Percentiles rank a stretch among this genome's conserved stretches.
Evolutionary conservation across 768 basidiomycete species (phyloP).

Genomic region (Suillus subalutaceus): DNA sequence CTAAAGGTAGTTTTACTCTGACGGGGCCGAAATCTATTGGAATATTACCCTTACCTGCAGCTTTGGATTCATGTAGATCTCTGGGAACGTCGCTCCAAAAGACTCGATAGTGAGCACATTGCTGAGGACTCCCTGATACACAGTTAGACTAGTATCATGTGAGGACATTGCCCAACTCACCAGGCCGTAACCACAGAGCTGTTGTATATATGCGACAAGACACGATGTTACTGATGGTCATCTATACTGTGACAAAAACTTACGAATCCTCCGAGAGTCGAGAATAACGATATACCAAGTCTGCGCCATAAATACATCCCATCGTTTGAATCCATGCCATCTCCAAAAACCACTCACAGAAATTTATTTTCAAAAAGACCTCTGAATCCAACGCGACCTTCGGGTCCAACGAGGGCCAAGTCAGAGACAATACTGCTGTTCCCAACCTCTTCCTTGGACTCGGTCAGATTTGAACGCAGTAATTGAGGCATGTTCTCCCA

Average conservation of each 20-base stretch:
- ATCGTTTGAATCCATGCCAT: neutral
- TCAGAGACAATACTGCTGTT: neutral
- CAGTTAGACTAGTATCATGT: neutral
- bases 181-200: conserved; percentile 38
- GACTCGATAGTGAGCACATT: conserved; percentile 37
- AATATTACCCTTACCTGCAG: conserved; percentile 26
- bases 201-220: neutral
- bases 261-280: conserved; percentile 35
- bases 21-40: neutral
- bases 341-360: conserved; percentile 23
- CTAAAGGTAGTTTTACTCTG: conserved; percentile 16
- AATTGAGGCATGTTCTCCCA: neutral
- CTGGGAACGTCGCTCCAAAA: conserved; percentile 36
- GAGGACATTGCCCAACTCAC: conserved; percentile 9
- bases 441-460: neutral
- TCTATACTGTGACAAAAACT: conserved; percentile 18
- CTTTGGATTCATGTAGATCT: conserved; percentile 28
- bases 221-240: neutral
- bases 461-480: neutral
- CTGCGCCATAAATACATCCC: conserved; percentile 16
- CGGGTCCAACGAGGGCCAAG: conserved; percentile 19
- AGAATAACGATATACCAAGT: conserved; percentile 35
- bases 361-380: conserved; percentile 32
- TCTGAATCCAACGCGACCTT: conserved; percentile 27
- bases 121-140: conserved; percentile 31